phyloP scores from a whole-genome alignment of 495 filamentous ascomycete genomes.

The Cercophora scortea region DNA sequence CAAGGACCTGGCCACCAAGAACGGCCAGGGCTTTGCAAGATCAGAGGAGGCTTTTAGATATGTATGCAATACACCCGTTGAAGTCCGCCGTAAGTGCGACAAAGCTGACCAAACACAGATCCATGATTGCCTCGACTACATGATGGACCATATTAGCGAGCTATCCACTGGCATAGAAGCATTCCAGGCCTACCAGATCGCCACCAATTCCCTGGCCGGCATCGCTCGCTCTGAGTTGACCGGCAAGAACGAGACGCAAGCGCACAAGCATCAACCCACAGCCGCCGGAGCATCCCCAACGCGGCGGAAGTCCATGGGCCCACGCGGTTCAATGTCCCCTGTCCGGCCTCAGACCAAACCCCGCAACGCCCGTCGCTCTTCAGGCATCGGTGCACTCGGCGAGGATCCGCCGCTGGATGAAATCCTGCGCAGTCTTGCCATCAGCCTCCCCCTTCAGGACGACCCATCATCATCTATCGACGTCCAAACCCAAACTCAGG shows the following conservation, averaged over 20 bases:
- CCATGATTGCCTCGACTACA: conserved; percentile 28
- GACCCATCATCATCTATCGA: background rate
- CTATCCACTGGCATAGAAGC: conserved; percentile 17
- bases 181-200: conserved; percentile 23
- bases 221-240: conserved; percentile 18
- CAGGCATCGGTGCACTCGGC: conserved; percentile 10
- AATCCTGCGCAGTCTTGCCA: conserved; percentile 20
- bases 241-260: background rate
- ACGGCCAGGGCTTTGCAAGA: conserved; percentile 25
- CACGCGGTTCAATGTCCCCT: conserved; percentile 13
- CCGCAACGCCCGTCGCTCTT: conserved; percentile 16
- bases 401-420: conserved; percentile 24
- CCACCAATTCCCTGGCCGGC: conserved; percentile 16
- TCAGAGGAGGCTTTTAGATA: conserved; percentile 32
- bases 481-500: conserved; percentile 5
- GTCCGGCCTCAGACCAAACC: conserved; percentile 16
- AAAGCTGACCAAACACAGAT: conserved; percentile 18
- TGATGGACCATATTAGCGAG: conserved; percentile 23
- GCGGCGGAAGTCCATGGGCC: conserved; percentile 6
- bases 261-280: conserved; percentile 6
- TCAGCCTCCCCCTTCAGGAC: conserved; percentile 20
- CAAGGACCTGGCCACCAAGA: conserved; percentile 26
- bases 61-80: conserved; percentile 16
- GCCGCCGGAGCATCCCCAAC: conserved; percentile 8
- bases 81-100: background rate